Evolutionary conservation across 1,139 yeast species (phyloP).

Genomic region (Candida sp.): DNA sequence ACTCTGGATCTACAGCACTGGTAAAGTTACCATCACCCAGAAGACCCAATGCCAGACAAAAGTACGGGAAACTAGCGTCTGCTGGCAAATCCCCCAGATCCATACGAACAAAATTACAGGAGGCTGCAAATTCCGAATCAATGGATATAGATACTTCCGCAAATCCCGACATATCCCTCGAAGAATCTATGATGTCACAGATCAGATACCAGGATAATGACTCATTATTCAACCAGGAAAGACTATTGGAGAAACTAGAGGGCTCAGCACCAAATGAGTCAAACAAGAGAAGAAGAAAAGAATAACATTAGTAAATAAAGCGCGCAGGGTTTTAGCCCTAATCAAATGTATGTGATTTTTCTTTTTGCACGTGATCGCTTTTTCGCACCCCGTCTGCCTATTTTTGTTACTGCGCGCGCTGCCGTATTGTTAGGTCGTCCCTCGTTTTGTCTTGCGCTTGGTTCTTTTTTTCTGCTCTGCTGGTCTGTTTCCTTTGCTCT

Average conservation of each 20-base stretch:
- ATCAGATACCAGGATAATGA: constrained; percentile 36
- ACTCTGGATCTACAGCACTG: constrained; percentile 6
- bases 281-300: constrained; percentile 7
- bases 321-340: constrained; percentile 13
- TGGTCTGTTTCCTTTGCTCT: background rate
- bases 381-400: background rate
- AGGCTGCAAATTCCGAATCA: constrained; percentile 5
- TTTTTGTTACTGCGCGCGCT: background rate
- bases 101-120: constrained; percentile 9
- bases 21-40: constrained; percentile 46
- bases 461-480: too few species aligned
- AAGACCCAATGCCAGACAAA: constrained; percentile 32
- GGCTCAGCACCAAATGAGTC: background rate
- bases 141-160: too few species aligned
- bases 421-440: too few species aligned
- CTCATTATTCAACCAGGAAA: constrained; percentile 28
- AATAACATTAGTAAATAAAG: background rate
- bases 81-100: constrained; percentile 15
- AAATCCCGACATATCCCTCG: constrained; percentile 22
- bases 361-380: constrained; percentile 6
- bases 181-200: constrained; percentile 28
- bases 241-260: constrained; percentile 29
- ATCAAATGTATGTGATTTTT: background rate
- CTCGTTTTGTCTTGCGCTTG: too few species aligned
- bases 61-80: constrained; percentile 35